phyloP scores from a whole-genome alignment of 768 basidiomycete species.

The Boletus rubroflammeus region DNA sequence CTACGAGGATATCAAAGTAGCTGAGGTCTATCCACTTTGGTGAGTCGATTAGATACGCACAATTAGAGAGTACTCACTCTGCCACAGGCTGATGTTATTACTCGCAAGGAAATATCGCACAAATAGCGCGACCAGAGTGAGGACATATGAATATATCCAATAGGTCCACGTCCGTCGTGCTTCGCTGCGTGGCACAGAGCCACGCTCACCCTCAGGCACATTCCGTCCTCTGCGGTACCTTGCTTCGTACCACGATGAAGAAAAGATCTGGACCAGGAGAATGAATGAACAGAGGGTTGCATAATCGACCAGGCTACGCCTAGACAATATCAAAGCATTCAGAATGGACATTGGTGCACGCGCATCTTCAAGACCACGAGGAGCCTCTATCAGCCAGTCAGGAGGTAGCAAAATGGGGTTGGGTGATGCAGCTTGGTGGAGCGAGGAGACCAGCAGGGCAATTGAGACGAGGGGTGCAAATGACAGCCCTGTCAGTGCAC shows the following conservation, averaged over 20 bases:
- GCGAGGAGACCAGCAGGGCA: conserved; percentile 57
- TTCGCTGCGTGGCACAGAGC: conserved; percentile 76
- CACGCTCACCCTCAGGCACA: conserved; percentile 63
- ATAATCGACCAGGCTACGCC: conserved; percentile 74
- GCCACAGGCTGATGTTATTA: conserved; percentile 57
- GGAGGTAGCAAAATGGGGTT: conserved; percentile 42
- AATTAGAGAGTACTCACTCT: conserved; percentile 46
- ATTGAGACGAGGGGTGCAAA: conserved; percentile 78
- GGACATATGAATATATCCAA: conserved; percentile 55
- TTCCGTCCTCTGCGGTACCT: conserved; percentile 39
- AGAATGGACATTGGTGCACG: conserved; percentile 42
- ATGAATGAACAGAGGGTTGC: conserved; percentile 79
- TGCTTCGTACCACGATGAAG: conserved; percentile 73
- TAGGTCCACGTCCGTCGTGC: conserved; percentile 59
- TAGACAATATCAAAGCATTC: conserved; percentile 59
- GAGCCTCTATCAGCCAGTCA: conserved; percentile 77
- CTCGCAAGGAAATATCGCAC: conserved; percentile 45
- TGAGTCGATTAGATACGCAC: neutral
- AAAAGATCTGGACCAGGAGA: conserved; percentile 71
- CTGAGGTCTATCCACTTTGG: conserved; percentile 57
- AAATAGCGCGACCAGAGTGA: conserved; percentile 48
- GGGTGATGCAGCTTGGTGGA: conserved; percentile 34
- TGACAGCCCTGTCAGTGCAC: conserved; percentile 78
- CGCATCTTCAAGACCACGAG: conserved; percentile 49
- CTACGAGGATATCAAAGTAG: conserved; percentile 67